These are phyloP conservation scores for Caryopteris hybrid DNA, from an alignment of 305 asterid species.

Conservation along the genomic window DNA sequence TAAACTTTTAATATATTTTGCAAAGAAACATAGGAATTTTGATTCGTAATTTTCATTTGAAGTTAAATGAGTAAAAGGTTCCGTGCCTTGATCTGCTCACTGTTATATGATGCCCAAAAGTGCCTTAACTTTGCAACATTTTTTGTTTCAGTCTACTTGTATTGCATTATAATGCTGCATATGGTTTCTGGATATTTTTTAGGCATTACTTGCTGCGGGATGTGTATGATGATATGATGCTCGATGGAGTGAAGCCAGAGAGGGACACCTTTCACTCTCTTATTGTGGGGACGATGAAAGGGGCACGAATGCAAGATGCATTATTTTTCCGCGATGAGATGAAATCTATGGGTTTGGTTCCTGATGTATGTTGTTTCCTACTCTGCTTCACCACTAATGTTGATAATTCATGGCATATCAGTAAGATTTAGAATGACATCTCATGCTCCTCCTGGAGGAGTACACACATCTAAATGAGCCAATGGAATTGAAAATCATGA, in stretches of 20 bases:
- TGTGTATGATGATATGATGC: constrained; percentile 93
- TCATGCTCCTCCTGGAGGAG: not conserved
- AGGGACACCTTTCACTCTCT: constrained; percentile 90
- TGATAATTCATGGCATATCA: not conserved
- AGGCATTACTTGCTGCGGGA: constrained; percentile 86
- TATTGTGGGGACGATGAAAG: constrained; percentile 87
- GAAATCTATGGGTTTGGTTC: constrained; percentile 84
- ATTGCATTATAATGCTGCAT: not conserved
- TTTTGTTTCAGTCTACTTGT: constrained; percentile 14
- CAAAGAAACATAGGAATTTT: not conserved
- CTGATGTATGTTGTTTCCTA: constrained; percentile 58
- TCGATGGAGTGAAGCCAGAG: constrained; percentile 96
- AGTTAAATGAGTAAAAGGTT: not conserved
- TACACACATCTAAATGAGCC: not conserved
- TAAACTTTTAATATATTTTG: not conserved
- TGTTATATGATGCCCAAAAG: not conserved
- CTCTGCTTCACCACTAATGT: not conserved
- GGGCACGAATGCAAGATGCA: constrained; percentile 80
- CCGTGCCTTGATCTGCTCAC: not conserved
- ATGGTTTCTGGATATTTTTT: constrained; percentile 2
- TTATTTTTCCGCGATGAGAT: constrained; percentile 82
- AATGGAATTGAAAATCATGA: not conserved
- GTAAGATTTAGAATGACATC: not conserved
- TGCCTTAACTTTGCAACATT: not conserved
- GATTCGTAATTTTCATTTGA: not conserved